A percentile compares a stretch with the other conserved stretches of the same genome.
These are phyloP conservation scores for Jatropha multifida DNA, from an alignment of 441 rosid genomes.

Conservation along the genomic window DNA sequence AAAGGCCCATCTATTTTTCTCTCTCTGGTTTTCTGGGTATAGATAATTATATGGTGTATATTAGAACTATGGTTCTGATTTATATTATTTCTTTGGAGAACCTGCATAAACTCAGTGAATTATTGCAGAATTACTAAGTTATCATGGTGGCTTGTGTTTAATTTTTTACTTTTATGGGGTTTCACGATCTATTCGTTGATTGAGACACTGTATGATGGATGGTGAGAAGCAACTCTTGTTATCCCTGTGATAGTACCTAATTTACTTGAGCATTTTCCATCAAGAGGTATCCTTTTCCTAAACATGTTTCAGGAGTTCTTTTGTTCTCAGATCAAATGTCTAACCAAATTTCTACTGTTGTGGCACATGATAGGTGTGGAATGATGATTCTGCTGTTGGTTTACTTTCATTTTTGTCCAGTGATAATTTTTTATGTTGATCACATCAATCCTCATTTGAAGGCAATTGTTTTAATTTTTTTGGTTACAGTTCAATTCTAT, in stretches of 20 bases:
- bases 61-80: neutral
- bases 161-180: neutral
- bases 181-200: neutral
- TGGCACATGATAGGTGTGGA: neutral
- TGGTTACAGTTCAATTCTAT: constrained; percentile 47
- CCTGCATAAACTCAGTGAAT: neutral
- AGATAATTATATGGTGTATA: neutral
- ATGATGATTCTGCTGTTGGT: neutral
- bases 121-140: neutral
- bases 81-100: neutral
- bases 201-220: neutral
- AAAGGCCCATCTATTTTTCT: neutral
- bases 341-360: neutral
- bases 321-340: neutral
- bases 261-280: neutral
- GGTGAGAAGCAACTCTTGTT: neutral
- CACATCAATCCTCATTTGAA: neutral
- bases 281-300: neutral
- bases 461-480: neutral
- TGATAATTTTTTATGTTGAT: neutral
- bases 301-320: neutral
- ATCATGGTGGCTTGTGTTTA: neutral
- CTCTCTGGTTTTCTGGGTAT: neutral
- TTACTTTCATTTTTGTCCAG: neutral
- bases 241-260: neutral